Evolutionary conservation across 163 green algal genomes (phyloP), one percentile per base, ranked within the genome.

Genomic region (Chloromonas sp.): DNA sequence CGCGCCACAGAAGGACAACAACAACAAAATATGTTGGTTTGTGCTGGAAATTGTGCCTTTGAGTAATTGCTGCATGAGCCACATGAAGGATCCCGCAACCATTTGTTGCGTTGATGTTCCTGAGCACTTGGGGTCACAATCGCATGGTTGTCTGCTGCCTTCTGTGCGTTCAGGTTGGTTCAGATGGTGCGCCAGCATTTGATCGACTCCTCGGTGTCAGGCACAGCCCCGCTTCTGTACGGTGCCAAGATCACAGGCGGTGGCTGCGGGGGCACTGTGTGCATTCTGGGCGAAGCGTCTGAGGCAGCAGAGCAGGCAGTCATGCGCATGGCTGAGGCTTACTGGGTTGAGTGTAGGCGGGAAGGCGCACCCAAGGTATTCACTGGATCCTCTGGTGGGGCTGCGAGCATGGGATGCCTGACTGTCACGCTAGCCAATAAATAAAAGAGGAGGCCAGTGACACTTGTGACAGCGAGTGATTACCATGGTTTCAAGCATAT

Each of bases 211-310:
- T 5, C 60, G 0, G 81, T 71, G 1, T 71, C 58, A 58, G 88
- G 90, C 0, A n/a, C 84, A 3, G 13, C 60, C 0, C 88, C 88
- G 0, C 71, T 87, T 0, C 88, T 98, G 61, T 97, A 59, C 82
- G 95, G 95, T 1, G 95, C 94, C 0, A 98, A 98, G 87, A 97
- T 98, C 86, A 98, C 94, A 0, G 95, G 95, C 2, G 95, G 95
- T 13, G 95, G 95, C 2, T 95, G 87, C 71, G 95, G 95, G 60
- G 95, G 94, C 61, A 95, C 91, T 0, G 94, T 97, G 59, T 97
- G 94, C 86, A 88, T 97, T 1, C 86, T 97, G 60, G 90, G 89
- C 60, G 66, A 66, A 11, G 61, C 78, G 2, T 14, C 59, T 1
- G 15, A 57, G 1, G 61, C 61, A 1, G 61, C 58, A 1, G 84